Evolutionary conservation across 2,329 filamentous ascomycete genomes (phyloP).

Genomic region (Aspergillus pseudonomiae): DNA sequence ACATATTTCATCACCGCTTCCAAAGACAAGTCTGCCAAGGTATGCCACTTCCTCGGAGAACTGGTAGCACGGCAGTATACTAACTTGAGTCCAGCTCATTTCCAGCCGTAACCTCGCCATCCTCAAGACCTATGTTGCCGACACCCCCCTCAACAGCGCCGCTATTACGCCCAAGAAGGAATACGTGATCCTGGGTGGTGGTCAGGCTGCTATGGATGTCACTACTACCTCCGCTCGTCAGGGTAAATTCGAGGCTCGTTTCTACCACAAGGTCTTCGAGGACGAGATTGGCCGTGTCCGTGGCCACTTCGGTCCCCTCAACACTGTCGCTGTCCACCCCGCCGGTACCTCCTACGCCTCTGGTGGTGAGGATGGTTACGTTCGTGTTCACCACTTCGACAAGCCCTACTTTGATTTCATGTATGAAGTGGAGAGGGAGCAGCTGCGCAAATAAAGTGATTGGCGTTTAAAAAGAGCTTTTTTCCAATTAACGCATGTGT

Average conservation of each 20-base stretch:
- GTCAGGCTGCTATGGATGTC: slow-evolving; percentile 98
- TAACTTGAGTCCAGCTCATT: slow-evolving; percentile 63
- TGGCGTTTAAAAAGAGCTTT: slow-evolving; percentile 22
- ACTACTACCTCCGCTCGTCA: slow-evolving; percentile 91
- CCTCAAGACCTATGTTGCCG: slow-evolving; percentile 87
- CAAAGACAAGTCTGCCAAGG: slow-evolving; percentile 97
- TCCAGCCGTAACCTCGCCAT: slow-evolving; percentile 84
- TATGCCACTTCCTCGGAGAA: slow-evolving; percentile 40
- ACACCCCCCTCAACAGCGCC: slow-evolving; percentile 96
- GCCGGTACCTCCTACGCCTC: slow-evolving; percentile 90
- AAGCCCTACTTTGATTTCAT: slow-evolving; percentile 98
- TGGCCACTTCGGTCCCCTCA: slow-evolving; percentile 94
- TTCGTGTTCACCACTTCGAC: slow-evolving; percentile 97
- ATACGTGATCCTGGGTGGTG: slow-evolving; percentile 96
- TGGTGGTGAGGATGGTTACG: slow-evolving; percentile 97
- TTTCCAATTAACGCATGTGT: slow-evolving; percentile 36
- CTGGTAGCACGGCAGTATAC: slow-evolving; percentile 9
- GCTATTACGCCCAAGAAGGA: slow-evolving; percentile 94
- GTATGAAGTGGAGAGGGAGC: slow-evolving; percentile 96
- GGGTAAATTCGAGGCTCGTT: slow-evolving; percentile 98
- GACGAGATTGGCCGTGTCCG: slow-evolving; percentile 97
- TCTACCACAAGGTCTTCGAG: slow-evolving; percentile 99
- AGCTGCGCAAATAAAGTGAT: slow-evolving; percentile 46
- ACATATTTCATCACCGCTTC: slow-evolving; percentile 98
- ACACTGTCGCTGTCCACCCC: slow-evolving; percentile 93